These are phyloP conservation scores for rapeseed (Brassica napus) DNA, from an alignment of 345 rosid species.

Conservation along the genomic window Da-Ae NC_063435.1:3143501-3144000, in stretches of 20 bases:
- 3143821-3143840: slow-evolving; percentile 15
- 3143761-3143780: slow-evolving; percentile 32
- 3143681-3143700: slow-evolving; percentile 50
- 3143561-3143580: not conserved
- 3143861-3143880: slow-evolving; percentile 29
- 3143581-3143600: not conserved
- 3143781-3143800: slow-evolving; percentile 30
- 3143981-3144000: slow-evolving; percentile 13
- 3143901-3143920: slow-evolving; percentile 8
- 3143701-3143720: slow-evolving; percentile 37
- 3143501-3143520: not conserved
- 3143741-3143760: slow-evolving; percentile 27
- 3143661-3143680: slow-evolving; percentile 74
- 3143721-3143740: slow-evolving; percentile 32
- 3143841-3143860: not conserved
- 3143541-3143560: not conserved
- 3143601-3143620: not conserved
- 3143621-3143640: not conserved
- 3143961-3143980: slow-evolving; percentile 22
- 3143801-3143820: slow-evolving; percentile 26
- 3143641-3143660: slow-evolving; percentile 4
- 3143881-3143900: not conserved
- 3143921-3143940: slow-evolving; percentile 11
- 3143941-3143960: slow-evolving; percentile 4
- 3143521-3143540: not conserved